A percentile compares a stretch with the other conserved stretches of the same genome.
Conservation (phyloP, 2,329 filamentous ascomycete genomes). For the Aspergillus amoenus region DNA sequence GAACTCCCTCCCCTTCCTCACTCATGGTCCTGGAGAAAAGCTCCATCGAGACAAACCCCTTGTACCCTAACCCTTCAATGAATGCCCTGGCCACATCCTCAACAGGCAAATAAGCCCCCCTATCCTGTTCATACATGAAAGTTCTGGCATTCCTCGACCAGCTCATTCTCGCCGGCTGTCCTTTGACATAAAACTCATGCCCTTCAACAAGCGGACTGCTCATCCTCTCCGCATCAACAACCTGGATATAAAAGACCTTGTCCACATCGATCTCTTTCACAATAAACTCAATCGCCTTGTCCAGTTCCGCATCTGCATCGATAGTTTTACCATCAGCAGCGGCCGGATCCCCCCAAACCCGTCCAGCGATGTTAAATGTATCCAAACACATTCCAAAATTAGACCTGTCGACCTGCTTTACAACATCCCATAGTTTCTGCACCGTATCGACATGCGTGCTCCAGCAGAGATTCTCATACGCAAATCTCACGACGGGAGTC, state of each 20-base stretch:
- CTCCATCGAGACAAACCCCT: too few relatives aligned
- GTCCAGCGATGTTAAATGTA: constrained; percentile 73
- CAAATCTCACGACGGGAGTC: constrained; percentile 60
- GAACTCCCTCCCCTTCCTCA: too few relatives aligned
- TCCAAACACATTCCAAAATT: constrained; percentile 79
- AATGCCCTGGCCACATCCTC: too few relatives aligned
- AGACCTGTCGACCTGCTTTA: constrained; percentile 61
- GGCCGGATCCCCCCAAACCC: constrained; percentile 69
- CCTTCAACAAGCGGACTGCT: constrained; percentile 55
- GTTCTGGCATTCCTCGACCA: constrained; percentile 75
- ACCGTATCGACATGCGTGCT: constrained; percentile 69
- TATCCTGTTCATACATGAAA: constrained; percentile 63
- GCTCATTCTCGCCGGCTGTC: constrained; percentile 67
- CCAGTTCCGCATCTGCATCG: constrained; percentile 57
- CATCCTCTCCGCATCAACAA: constrained; percentile 71
- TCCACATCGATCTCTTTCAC: constrained; percentile 54
- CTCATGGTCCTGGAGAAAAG: too few relatives aligned
- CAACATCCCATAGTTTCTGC: constrained; percentile 70
- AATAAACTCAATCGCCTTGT: constrained; percentile 49
- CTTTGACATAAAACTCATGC: constrained; percentile 59
- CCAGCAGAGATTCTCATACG: constrained; percentile 73
- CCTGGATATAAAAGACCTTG: constrained; percentile 74
- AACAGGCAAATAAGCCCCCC: constrained; percentile 68
- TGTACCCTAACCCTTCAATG: too few relatives aligned
- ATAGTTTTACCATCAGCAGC: constrained; percentile 50